Conservation (phyloP, 1,139 yeast species). For the Komagataea norvegica region DNA sequence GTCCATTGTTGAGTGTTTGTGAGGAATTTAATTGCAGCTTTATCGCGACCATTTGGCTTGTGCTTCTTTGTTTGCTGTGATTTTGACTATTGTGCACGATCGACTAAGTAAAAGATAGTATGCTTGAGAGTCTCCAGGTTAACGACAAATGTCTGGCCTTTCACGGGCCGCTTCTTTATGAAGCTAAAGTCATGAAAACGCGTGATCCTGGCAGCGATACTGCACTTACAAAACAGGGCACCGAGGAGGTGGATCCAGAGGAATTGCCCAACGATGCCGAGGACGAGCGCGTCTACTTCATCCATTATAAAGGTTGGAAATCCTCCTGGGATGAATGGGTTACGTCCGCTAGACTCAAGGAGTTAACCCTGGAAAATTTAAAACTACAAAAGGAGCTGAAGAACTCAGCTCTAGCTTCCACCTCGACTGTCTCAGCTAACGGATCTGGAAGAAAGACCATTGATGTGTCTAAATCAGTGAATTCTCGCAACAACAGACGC, state of each 20-base stretch:
- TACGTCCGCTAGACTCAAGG: slow-evolving; percentile 59
- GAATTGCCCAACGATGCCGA: slow-evolving; percentile 43
- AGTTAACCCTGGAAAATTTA: slow-evolving; percentile 64
- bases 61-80: background rate
- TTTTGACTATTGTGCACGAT: too few species aligned
- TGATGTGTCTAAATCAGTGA: slow-evolving; percentile 14
- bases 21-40: background rate
- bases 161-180: slow-evolving; percentile 88
- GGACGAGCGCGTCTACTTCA: slow-evolving; percentile 47
- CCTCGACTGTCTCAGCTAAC: slow-evolving; percentile 16
- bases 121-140: slow-evolving; percentile 11
- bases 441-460: slow-evolving; percentile 13
- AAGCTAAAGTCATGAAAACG: slow-evolving; percentile 70
- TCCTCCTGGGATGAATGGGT: slow-evolving; percentile 98
- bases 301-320: slow-evolving; percentile 97
- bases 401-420: slow-evolving; percentile 35
- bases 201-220: slow-evolving; percentile 50
- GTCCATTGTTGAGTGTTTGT: too few species aligned
- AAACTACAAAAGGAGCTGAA: slow-evolving; percentile 60
- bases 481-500: slow-evolving; percentile 19
- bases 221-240: slow-evolving; percentile 40
- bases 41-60: background rate
- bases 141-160: slow-evolving; percentile 66
- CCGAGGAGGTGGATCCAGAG: slow-evolving; percentile 28
- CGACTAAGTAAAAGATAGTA: background rate